Conservation (phyloP, 2,329 filamentous ascomycete genomes). For the Tolypocladium pustulatum region DNA sequence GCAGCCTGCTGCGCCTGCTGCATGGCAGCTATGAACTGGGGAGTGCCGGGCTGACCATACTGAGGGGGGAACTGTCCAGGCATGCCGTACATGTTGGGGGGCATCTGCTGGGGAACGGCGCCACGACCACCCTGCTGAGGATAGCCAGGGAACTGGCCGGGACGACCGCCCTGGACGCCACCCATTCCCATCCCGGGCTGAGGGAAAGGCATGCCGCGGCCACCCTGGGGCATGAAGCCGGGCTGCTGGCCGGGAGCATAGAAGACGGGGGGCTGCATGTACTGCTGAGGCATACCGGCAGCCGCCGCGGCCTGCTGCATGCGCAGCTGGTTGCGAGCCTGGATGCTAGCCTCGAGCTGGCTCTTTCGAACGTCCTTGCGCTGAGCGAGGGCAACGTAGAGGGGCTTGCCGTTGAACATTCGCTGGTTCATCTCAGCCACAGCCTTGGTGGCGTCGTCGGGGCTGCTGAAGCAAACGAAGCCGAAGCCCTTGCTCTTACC, state of each 20-base stretch:
- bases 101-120: slow-evolving; percentile 75
- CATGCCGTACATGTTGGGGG: slow-evolving; percentile 76
- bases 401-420: slow-evolving; percentile 93
- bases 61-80: slow-evolving; percentile 71
- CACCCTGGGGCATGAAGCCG: slow-evolving; percentile 53
- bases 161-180: slow-evolving; percentile 68
- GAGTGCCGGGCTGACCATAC: slow-evolving; percentile 70
- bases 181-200: slow-evolving; percentile 56
- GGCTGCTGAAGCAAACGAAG: slow-evolving; percentile 99
- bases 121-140: slow-evolving; percentile 83
- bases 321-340: slow-evolving; percentile 95
- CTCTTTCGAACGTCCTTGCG: slow-evolving; percentile 99
- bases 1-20: slow-evolving; percentile 61
- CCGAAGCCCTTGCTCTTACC: slow-evolving; percentile 99
- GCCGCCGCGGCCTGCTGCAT: slow-evolving; percentile 95
- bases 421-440: slow-evolving; percentile 99
- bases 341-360: slow-evolving; percentile 98
- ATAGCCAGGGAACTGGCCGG: slow-evolving; percentile 78
- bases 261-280: slow-evolving; percentile 86
- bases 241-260: slow-evolving; percentile 77
- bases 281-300: slow-evolving; percentile 78
- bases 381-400: slow-evolving; percentile 96
- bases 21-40: slow-evolving; percentile 72
- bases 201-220: slow-evolving; percentile 57
- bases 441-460: slow-evolving; percentile 97